These are phyloP conservation scores for Lentinula guzmanii DNA, from an alignment of 768 basidiomycete genomes.

Conservation along the genomic window DNA sequence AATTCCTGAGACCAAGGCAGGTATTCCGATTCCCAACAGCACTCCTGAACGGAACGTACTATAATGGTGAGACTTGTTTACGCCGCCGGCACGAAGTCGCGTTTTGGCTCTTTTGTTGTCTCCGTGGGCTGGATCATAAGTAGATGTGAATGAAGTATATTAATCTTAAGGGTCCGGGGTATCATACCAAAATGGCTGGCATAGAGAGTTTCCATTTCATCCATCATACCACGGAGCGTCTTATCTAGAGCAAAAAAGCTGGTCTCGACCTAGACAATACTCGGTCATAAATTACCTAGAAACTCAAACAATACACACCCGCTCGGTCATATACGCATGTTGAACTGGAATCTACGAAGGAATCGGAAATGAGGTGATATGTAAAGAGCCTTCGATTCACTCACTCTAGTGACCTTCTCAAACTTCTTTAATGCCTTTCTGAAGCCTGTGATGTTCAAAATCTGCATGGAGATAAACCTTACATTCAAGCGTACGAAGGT, in stretches of 20 bases:
- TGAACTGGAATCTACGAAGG: constrained; percentile 56
- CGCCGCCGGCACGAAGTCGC: constrained; percentile 50
- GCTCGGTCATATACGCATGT: constrained; percentile 76
- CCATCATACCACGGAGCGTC: constrained; percentile 59
- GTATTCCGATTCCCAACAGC: constrained; percentile 65
- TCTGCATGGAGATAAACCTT: constrained; percentile 29
- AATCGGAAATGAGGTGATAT: not conserved
- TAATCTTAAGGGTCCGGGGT: not conserved
- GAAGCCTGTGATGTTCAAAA: constrained; percentile 87
- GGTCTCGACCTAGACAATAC: constrained; percentile 47
- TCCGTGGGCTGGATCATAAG: constrained; percentile 39
- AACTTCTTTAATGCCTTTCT: constrained; percentile 84
- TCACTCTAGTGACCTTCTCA: constrained; percentile 69
- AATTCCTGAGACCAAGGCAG: constrained; percentile 60
- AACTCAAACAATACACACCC: constrained; percentile 31
- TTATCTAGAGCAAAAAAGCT: constrained; percentile 62
- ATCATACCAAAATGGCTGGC: constrained; percentile 69
- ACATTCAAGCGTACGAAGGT: not conserved
- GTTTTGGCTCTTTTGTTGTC: constrained; percentile 73
- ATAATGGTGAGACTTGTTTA: constrained; percentile 56
- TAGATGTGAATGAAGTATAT: not conserved
- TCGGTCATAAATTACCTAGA: not conserved
- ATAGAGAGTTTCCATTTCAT: constrained; percentile 72
- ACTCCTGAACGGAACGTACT: constrained; percentile 73
- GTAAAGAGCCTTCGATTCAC: not conserved